Conservation (phyloP, 768 basidiomycete genomes). For the Kwoniella newhampshirensis region DNA sequence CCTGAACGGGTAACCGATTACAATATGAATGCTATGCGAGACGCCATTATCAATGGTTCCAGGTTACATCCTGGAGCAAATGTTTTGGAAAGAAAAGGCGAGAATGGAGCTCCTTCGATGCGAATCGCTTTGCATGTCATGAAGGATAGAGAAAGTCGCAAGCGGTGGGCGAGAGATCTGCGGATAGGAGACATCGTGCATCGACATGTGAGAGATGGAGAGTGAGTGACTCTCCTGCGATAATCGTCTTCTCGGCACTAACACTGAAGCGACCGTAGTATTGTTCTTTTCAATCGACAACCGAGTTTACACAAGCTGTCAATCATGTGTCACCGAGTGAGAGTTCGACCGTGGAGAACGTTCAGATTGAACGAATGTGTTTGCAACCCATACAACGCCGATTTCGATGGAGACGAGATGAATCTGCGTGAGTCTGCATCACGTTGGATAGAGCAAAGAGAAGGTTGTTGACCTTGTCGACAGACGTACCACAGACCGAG, state of each 20-base stretch:
- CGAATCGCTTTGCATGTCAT: slow-evolving; percentile 40
- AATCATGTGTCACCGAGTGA: slow-evolving; percentile 95
- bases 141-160: slow-evolving; percentile 37
- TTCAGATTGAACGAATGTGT: slow-evolving; percentile 99
- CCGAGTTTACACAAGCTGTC: slow-evolving; percentile 98
- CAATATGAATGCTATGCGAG: slow-evolving; percentile 74
- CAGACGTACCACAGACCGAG: slow-evolving; percentile 98
- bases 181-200: slow-evolving; percentile 90
- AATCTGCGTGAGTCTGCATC: slow-evolving; percentile 75
- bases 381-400: slow-evolving; percentile 97
- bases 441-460: too few species aligned
- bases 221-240: slow-evolving; percentile 56
- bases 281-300: slow-evolving; percentile 97
- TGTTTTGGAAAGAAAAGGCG: slow-evolving; percentile 33
- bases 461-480: neutral
- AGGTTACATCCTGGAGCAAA: slow-evolving; percentile 95
- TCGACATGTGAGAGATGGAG: slow-evolving; percentile 89
- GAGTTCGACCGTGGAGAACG: slow-evolving; percentile 92
- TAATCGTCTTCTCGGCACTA: neutral
- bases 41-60: slow-evolving; percentile 81
- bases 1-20: slow-evolving; percentile 91
- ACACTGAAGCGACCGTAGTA: slow-evolving; percentile 51
- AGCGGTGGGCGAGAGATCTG: slow-evolving; percentile 70
- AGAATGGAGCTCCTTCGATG: slow-evolving; percentile 21
- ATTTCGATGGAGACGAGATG: slow-evolving; percentile 99